Base-by-base conservation (phyloP, 805 yeast species). In the Sugiyamaella chiloensis region DNA sequence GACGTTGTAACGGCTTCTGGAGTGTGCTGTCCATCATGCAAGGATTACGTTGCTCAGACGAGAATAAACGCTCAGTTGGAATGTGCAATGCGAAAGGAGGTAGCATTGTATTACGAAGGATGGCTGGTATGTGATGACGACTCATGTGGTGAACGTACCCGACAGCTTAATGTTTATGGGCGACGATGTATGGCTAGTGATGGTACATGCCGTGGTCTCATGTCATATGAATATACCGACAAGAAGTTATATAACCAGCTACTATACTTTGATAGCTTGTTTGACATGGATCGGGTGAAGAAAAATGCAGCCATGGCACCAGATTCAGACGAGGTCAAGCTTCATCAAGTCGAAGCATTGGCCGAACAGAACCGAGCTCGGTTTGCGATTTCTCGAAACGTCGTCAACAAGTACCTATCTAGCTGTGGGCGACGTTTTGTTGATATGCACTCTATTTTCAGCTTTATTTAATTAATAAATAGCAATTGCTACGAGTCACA, bases 371-470 rank as follows among this genome's bases (percentile, higher is more conserved):
- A 88, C 60, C 71, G 89, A 44, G 80, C 69, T 9, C 58, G 77
- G 17, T 83, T 89, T 58, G 75, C 65, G 14, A 57, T 66, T 4
- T 77, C 79, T 52, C 72, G 75, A 40, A 69, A 71, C 8, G 83
- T 87, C 1, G 85, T 85, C 0, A 77, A 80, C 54, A 81, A 81
- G 64, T 91, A 90, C 58, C 67, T 91, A 55, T 72, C 73, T 44
- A 85, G 85, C 52, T 85, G 91, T 67, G 97, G 96, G 4, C 81
- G 96, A 56, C 75, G 96, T 42, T 89, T 81, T 65, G 97, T 90
- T 43, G 86, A 87, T 62, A 81, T 91, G 86, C 81, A 81, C 6
- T 69, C 78, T 19, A 81, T 90, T n/a, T 90, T 90, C 65, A 47
- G 54, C 19, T 52, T 34, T 34, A 34, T 34, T 34, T 55, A 42